Base-by-base conservation (phyloP, 306 rosid genomes). In the Glycine soja region DNA sequence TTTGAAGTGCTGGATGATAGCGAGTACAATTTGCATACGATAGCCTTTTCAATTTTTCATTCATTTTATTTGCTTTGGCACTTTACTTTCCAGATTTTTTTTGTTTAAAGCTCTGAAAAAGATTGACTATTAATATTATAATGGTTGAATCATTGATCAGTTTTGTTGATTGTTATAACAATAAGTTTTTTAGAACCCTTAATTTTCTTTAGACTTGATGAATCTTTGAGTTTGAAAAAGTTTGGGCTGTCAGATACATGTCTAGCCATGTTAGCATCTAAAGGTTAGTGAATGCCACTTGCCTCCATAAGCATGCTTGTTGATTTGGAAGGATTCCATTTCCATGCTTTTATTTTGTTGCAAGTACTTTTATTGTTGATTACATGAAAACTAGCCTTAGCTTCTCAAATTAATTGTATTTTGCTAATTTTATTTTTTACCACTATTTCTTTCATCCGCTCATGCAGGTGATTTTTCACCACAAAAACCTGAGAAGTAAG, bases 191-290 rank as follows among this genome's bases (percentile, higher is more conserved):
- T 68, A 62, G 67, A 43, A 50, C 66, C 80, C 89, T 82, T 86
- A 82, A 78, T 76, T 70, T 48, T 70, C 24, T 51, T 52, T 74
- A 92, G 97, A 77, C 86, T 90, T 50, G 97, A 92, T 76, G 94
- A 94, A 64, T 88, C 92, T 8, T 58, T 89, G 80, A 92, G 98
- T 67, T 88, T 95, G 80, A 84, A 90, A 74, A 86, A 76, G 79
- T 90, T 92, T 51, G 97, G 98, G 78, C 84, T 92, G 68, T 95
- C 97, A 5, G 94, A 91, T 85, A 97, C 91, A 48, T 88, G 93
- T 68, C 91, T 95, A 36, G 97, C 97, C 24, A 88, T 91, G 48
- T 83, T 92, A 78, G 97, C 97, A 84, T 91, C 89, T 53, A 88
- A 88, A 91, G 95, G 98, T 95, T 80, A 87, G 88, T 69, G 75